These are phyloP conservation scores for Lipomyces japonicus DNA, from an alignment of 805 yeast genomes.

Conservation along the genomic window DNA sequence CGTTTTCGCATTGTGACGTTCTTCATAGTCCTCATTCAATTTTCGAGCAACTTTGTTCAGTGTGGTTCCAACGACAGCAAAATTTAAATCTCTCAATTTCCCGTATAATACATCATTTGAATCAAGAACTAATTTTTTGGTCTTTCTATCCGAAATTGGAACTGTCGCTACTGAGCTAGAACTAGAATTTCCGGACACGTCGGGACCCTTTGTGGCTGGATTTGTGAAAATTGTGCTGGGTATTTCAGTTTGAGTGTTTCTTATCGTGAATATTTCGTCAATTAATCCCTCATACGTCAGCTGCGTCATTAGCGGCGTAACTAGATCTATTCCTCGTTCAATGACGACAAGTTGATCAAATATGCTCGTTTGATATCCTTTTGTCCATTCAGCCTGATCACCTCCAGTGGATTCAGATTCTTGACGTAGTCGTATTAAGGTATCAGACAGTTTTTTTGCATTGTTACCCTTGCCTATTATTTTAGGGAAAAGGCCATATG, in stretches of 20 bases:
- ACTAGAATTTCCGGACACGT: neutral
- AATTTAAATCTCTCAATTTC: slow-evolving; percentile 61
- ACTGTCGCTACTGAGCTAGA: slow-evolving; percentile 8
- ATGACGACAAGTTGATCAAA: slow-evolving; percentile 65
- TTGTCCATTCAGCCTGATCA: slow-evolving; percentile 30
- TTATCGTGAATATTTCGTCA: slow-evolving; percentile 61
- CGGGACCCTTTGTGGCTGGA: slow-evolving; percentile 10
- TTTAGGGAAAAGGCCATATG: slow-evolving; percentile 49
- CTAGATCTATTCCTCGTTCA: slow-evolving; percentile 72
- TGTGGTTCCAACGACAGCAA: slow-evolving; percentile 71
- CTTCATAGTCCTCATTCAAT: slow-evolving; percentile 65
- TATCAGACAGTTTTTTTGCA: slow-evolving; percentile 48
- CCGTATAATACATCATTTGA: slow-evolving; percentile 48
- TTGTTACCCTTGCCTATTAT: slow-evolving; percentile 58
- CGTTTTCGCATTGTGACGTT: slow-evolving; percentile 53
- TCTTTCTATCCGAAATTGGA: slow-evolving; percentile 20
- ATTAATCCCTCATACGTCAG: slow-evolving; percentile 77
- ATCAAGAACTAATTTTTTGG: slow-evolving; percentile 31
- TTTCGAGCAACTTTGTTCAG: slow-evolving; percentile 67
- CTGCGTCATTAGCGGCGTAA: slow-evolving; percentile 70
- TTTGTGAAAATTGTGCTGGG: slow-evolving; percentile 31
- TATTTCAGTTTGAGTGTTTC: slow-evolving; percentile 34
- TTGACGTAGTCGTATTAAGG: slow-evolving; percentile 36
- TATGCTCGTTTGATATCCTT: slow-evolving; percentile 31
- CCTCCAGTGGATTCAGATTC: slow-evolving; percentile 26